Base-by-base conservation (phyloP, 169 alveolate species). In the Cryptosporidium baileyi region DNA sequence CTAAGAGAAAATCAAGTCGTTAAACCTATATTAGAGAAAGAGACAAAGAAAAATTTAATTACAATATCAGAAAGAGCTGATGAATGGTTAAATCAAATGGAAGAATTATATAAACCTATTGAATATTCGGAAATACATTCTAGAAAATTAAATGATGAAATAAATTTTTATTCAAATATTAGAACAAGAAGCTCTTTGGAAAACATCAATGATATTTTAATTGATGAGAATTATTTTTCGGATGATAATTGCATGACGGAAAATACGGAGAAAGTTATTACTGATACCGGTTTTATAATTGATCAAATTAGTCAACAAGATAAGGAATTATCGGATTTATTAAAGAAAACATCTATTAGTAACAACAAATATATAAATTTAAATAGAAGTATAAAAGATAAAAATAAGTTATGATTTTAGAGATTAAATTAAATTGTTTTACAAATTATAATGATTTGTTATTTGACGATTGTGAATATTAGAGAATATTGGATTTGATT, bases 291-390 rank as follows among this genome's bases (percentile, higher is more conserved):
- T 1, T 54, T 74, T 2, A 74, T 74, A 17, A 54, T 74, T 22
- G 59, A 74, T 43, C 85, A 74, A 57, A 74, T 74, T 26, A 74
- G 24, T n/a, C 85, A 51, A 38, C 65, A 74, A 24, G 85, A 74
- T n/a, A 74, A 74, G 30, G 74, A 74, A 45, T 59, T 74, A 13
- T 74, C 85, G 4, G 36, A 43, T 15, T 51, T 74, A 36, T 34
- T 74, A 28, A 47, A 54, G 15, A 51, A 52, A 54, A 52, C 85
- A 15, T 52, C 34, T 15, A 45, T 65, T 32, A 45, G 63, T 47
- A 44, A 47, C 44, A 49, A 22, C n/a, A 17, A 34, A 47, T 9
- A 11, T 47, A 4, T 5, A 9, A 0, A 47, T 5, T 47, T n/a
- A 11, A 2, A 26, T 47, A 47, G 19, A 47, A n/a, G 19, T 47